Base-by-base conservation (phyloP, 352 stramenopile species). In the Phytophthora cajani region DNA sequence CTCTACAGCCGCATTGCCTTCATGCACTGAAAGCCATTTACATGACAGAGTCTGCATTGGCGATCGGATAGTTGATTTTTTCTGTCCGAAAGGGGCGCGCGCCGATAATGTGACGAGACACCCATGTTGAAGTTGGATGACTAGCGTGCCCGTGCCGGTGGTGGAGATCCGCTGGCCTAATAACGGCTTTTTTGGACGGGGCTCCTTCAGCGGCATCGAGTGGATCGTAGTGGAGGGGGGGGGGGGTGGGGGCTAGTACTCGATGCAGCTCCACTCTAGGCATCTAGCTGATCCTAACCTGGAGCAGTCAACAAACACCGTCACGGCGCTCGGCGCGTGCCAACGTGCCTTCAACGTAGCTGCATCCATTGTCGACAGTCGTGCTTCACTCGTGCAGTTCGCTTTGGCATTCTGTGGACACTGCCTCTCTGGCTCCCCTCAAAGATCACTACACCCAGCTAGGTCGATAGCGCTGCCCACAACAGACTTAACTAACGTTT, bases 61-160 rank as follows among this genome's bases (percentile, higher is more conserved):
- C 9, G 19, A 30, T 30, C 27, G 27, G 21, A 23, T 23, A 23
- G 21, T 58, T 58, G 30, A 57, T 44, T 42, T 58, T 36, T 58
- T 58, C 52, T 42, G 52, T 56, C 25, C 50, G 50, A 56, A 56
- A 56, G 50, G 50, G 50, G 17, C 50, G 23, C 38, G 17, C 50
- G 50, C 38, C 19, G 21, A 54, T 17, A n/a, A 21, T 56, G 50
- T 52, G 46, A 52, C 46, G 46, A 52, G 46, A 27, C 46, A 50
- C 44, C n/a, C 47, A 56, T 14, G 50, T 56, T 56, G 50, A 56
- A 56, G 50, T 56, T 56, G 23, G 11, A 56, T 12, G 47, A 49
- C 17, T 49, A 21, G 47, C n/a, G 23, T 55, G 49, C 50, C 50
- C n/a, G 23, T 55, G 49, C 23, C 50, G 50, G 50, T 56, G 50